Percentiles rank a stretch among this genome's conserved stretches.
These are phyloP conservation scores for Plasmodiophora brassicae DNA, from an alignment of 208 protist genomes.

Conservation along the genomic window DNA sequence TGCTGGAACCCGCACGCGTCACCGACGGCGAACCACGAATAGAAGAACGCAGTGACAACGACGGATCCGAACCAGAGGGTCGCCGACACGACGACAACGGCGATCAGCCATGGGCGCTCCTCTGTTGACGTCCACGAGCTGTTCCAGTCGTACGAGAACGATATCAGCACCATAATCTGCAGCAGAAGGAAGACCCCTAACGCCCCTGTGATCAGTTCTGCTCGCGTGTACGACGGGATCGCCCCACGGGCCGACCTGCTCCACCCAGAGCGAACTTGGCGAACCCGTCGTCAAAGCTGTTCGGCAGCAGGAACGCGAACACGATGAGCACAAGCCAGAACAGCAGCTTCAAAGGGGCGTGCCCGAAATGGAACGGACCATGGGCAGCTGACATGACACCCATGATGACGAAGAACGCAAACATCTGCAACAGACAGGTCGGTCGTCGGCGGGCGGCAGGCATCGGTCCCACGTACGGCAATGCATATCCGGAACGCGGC, in stretches of 20 bases:
- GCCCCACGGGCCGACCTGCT: too few relatives aligned
- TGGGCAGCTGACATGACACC: not conserved
- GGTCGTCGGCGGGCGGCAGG: not conserved
- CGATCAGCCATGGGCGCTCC: conserved; percentile 9
- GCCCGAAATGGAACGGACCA: not conserved
- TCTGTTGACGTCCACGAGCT: not conserved
- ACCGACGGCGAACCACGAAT: not conserved
- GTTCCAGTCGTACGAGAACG: conserved; percentile 18
- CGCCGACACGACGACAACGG: not conserved
- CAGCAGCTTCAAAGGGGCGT: not conserved
- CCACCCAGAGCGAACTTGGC: not conserved
- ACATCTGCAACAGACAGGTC: not conserved
- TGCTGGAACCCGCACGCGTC: not conserved
- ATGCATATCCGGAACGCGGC: not conserved
- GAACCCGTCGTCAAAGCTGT: not conserved
- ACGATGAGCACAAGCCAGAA: not conserved
- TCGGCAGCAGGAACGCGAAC: not conserved
- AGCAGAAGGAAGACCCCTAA: not conserved
- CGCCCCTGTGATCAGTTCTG: too few relatives aligned
- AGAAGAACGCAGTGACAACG: not conserved
- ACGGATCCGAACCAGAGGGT: not conserved
- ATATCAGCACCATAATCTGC: conserved; percentile 1
- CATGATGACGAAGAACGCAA: not conserved
- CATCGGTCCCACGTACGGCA: not conserved
- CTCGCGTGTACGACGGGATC: too few relatives aligned